Evolutionary conservation across 192 early-diverging fungal genomes (phyloP).

Genomic region (Phlyctochytrium planicorne): DNA sequence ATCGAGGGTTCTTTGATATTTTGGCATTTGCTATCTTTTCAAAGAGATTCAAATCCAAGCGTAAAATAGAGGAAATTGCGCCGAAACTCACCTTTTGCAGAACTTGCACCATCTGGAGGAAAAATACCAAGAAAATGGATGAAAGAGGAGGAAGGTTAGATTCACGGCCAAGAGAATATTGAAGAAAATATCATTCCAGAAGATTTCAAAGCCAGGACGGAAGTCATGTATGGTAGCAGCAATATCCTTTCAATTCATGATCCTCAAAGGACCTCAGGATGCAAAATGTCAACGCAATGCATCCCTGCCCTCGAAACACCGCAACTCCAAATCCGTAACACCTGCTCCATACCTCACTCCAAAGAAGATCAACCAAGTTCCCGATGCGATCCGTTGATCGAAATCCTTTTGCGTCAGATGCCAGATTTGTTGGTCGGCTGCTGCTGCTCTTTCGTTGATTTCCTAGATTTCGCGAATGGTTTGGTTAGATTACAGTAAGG

Average conservation of each 20-base stretch:
- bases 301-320: background rate
- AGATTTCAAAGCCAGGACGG: no score
- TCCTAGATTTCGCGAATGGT: slow-evolving; percentile 7
- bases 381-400: slow-evolving; percentile 10
- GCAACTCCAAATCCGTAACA: background rate
- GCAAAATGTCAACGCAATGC: background rate
- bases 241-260: no score
- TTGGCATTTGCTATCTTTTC: no score
- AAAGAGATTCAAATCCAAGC: no score
- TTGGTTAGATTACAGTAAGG: background rate
- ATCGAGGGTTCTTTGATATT: no score
- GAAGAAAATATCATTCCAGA: background rate
- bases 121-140: no score
- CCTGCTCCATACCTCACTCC: slow-evolving; percentile 12
- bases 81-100: slow-evolving; percentile 12
- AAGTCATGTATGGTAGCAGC: no score
- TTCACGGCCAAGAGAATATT: background rate
- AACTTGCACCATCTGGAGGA: slow-evolving; percentile 18
- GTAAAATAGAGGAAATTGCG: no score
- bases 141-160: background rate
- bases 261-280: background rate
- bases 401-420: slow-evolving; percentile 16
- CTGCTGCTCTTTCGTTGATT: slow-evolving; percentile 13
- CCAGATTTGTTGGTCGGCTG: slow-evolving; percentile 22
- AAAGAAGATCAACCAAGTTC: slow-evolving; percentile 26